These are phyloP conservation scores for Alternaria arbusti DNA, from an alignment of 2,329 filamentous ascomycete genomes.

Conservation along the genomic window DNA sequence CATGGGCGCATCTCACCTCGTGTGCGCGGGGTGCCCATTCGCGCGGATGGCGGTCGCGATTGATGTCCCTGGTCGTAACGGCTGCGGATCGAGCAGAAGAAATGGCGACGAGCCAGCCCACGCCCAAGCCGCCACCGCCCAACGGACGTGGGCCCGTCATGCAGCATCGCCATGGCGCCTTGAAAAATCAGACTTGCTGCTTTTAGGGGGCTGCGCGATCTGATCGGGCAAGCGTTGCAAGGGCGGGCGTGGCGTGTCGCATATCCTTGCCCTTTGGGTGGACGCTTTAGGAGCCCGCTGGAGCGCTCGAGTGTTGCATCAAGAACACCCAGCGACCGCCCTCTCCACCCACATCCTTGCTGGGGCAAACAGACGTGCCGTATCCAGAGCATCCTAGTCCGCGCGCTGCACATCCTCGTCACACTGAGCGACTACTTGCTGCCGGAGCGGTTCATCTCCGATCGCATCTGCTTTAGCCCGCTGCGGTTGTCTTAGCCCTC, in stretches of 20 bases:
- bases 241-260: constrained; percentile 27
- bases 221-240: constrained; percentile 29
- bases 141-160: constrained; percentile 17
- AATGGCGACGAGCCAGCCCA: not conserved
- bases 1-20: constrained; percentile 28
- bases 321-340: constrained; percentile 19
- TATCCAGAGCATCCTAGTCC: constrained; percentile 19
- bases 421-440: constrained; percentile 34
- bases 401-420: constrained; percentile 28
- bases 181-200: not conserved
- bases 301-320: constrained; percentile 14
- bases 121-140: constrained; percentile 4
- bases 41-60: constrained; percentile 30
- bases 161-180: constrained; percentile 6
- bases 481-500: constrained; percentile 23
- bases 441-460: constrained; percentile 47
- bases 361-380: constrained; percentile 28
- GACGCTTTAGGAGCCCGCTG: constrained; percentile 21
- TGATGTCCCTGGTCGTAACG: constrained; percentile 28
- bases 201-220: constrained; percentile 20
- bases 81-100: constrained; percentile 28
- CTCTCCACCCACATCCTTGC: constrained; percentile 18
- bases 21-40: constrained; percentile 27
- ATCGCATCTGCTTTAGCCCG: constrained; percentile 44
- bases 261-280: constrained; percentile 25